A percentile compares a stretch with the other conserved stretches of the same genome.
phyloP scores from a whole-genome alignment of 805 yeast species.

The Candida maris region DNA sequence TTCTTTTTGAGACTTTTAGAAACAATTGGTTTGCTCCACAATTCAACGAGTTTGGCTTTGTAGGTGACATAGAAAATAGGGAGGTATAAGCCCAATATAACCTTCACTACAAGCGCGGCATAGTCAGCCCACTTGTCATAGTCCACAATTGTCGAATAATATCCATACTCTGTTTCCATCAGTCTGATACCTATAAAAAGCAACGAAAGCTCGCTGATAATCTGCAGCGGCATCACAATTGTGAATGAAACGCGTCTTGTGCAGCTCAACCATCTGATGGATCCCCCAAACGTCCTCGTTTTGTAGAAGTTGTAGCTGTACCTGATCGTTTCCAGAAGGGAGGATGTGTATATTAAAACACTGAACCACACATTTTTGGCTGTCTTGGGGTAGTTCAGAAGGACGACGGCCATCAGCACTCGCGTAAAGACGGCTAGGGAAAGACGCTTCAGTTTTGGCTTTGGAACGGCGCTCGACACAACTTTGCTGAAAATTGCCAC shows the following conservation, averaged over 20 bases:
- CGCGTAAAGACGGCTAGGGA: slow-evolving; percentile 11
- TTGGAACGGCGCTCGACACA: slow-evolving; percentile 6
- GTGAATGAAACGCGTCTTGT: slow-evolving; percentile 14
- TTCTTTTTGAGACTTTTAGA: slow-evolving; percentile 3
- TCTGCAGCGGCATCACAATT: slow-evolving; percentile 21
- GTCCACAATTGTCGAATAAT: slow-evolving; percentile 14
- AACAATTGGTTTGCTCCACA: slow-evolving; percentile 9
- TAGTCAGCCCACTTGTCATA: slow-evolving; percentile 15
- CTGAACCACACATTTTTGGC: slow-evolving; percentile 24
- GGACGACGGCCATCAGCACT: slow-evolving; percentile 12
- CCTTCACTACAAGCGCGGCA: slow-evolving; percentile 8
- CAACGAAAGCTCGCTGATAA: slow-evolving; percentile 19
- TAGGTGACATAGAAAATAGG: slow-evolving; percentile 24
- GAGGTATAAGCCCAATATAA: slow-evolving; percentile 15
- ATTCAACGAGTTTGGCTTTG: slow-evolving; percentile 15
- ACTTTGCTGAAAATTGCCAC: slow-evolving; percentile 17
- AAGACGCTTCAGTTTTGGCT: slow-evolving; percentile 12
- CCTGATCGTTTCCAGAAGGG: slow-evolving; percentile 22
- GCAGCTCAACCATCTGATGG: slow-evolving; percentile 16
- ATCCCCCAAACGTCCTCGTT: slow-evolving; percentile 22
- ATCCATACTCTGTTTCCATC: slow-evolving; percentile 16
- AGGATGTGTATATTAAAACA: slow-evolving; percentile 18
- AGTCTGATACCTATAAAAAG: slow-evolving; percentile 20
- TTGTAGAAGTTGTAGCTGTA: slow-evolving; percentile 27
- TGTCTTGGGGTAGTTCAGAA: slow-evolving; percentile 26